A percentile compares a stretch with the other conserved stretches of the same genome.
phyloP scores from a whole-genome alignment of 2,329 filamentous ascomycete genomes.

The Trichoderma polysporum region DNA sequence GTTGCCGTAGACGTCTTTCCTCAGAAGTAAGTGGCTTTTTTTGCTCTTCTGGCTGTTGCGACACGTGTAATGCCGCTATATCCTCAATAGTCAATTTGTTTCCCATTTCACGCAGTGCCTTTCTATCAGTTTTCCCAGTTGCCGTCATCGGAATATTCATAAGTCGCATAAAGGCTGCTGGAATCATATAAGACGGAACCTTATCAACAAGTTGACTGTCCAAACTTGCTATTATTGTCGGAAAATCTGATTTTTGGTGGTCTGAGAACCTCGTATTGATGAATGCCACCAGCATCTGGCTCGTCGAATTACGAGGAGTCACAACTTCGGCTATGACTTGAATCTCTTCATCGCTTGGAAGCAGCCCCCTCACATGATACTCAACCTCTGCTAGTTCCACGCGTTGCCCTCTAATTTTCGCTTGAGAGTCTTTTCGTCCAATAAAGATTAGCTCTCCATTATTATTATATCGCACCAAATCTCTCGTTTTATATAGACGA shows the following conservation, averaged over 20 bases:
- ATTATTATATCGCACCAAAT: conserved; percentile 43
- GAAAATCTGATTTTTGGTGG: not conserved
- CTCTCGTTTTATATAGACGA: conserved; percentile 41
- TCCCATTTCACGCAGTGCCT: not conserved
- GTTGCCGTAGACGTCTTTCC: not conserved
- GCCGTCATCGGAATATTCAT: not conserved
- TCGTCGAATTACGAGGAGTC: not conserved
- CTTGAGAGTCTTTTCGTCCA: conserved; percentile 56
- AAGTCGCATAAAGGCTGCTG: conserved; percentile 19
- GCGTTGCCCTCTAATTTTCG: conserved; percentile 58
- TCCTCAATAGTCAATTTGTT: not conserved
- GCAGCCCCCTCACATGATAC: conserved; percentile 22
- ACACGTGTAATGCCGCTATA: not conserved
- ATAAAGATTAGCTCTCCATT: conserved; percentile 45
- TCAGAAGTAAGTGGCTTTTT: not conserved
- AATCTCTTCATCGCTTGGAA: not conserved
- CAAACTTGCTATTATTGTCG: not conserved
- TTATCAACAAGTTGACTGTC: not conserved
- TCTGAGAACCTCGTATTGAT: not conserved
- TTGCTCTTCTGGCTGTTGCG: not conserved
- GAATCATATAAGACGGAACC: conserved; percentile 21
- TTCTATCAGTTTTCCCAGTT: not conserved
- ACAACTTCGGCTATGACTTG: not conserved
- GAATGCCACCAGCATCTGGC: not conserved
- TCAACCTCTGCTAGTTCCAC: conserved; percentile 42